Conservation (phyloP, 225 moss, liverwort and hornwort species). For the Sphagnum contortum region DNA sequence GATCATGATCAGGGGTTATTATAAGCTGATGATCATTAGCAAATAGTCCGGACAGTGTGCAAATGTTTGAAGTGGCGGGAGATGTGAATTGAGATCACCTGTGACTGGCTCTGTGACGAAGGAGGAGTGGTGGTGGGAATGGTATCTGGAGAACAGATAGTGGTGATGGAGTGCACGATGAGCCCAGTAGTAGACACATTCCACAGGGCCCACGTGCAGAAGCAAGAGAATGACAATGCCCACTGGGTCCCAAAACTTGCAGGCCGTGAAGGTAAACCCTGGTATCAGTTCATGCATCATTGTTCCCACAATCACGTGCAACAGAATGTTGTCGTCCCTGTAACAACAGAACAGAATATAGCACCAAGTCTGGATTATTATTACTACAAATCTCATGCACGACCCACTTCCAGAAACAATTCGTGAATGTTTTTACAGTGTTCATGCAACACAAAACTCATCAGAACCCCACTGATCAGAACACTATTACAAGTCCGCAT, state of each 20-base stretch:
- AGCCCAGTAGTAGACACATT: slow-evolving; percentile 75
- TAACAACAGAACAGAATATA: slow-evolving; percentile 1
- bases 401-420: too few relatives aligned
- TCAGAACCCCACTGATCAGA: too few relatives aligned
- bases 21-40: too few relatives aligned
- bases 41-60: too few relatives aligned
- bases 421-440: too few relatives aligned
- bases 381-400: not conserved
- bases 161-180: slow-evolving; percentile 72
- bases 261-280: slow-evolving; percentile 17
- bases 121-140: slow-evolving; percentile 76
- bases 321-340: slow-evolving; percentile 48
- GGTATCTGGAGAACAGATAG: slow-evolving; percentile 62
- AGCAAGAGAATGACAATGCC: slow-evolving; percentile 44
- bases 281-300: slow-evolving; percentile 24
- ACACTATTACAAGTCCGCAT: too few relatives aligned
- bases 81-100: slow-evolving; percentile 19
- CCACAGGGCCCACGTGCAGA: slow-evolving; percentile 59
- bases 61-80: too few relatives aligned
- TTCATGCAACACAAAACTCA: too few relatives aligned
- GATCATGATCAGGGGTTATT: too few relatives aligned
- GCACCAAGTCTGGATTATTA: not conserved
- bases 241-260: slow-evolving; percentile 34
- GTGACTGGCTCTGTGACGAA: slow-evolving; percentile 63
- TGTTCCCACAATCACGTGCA: slow-evolving; percentile 33